Conservation (phyloP, 352 stramenopile species). For the Globisporangium mamillatum region DNA sequence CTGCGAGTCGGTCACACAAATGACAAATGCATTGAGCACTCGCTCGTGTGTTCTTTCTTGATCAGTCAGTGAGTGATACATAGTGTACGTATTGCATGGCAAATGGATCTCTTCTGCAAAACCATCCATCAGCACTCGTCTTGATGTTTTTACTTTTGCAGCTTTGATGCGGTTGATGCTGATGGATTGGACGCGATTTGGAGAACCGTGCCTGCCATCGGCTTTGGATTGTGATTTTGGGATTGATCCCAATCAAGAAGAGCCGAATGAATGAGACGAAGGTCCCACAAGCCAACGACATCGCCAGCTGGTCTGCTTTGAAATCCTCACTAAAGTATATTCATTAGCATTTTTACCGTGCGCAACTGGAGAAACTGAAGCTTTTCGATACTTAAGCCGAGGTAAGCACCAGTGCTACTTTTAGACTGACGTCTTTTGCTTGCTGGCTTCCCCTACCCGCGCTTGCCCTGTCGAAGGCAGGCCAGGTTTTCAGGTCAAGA, state of each 20-base stretch:
- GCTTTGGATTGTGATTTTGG: background rate
- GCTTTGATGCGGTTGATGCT: background rate
- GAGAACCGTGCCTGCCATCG: background rate
- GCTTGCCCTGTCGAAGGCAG: no score
- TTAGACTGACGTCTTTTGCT: slow-evolving; percentile 6
- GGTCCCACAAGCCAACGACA: background rate
- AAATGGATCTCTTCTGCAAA: no score
- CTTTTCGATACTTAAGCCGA: slow-evolving; percentile 1
- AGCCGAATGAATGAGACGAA: slow-evolving; percentile 5
- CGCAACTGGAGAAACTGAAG: background rate
- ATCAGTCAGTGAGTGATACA: no score
- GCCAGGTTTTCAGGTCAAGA: background rate
- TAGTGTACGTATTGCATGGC: no score
- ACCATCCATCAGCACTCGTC: no score
- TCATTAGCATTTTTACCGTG: background rate
- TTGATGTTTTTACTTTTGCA: background rate
- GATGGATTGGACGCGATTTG: background rate
- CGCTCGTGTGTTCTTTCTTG: no score
- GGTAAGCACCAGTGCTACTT: slow-evolving; percentile 1
- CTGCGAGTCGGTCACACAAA: no score
- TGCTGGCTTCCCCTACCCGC: background rate
- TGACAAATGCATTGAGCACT: no score
- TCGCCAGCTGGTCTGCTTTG: background rate
- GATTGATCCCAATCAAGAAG: background rate
- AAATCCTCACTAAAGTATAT: background rate